Evolutionary conservation across 257 asterid genomes (phyloP).

Genomic region (Dorcoceras hygrometricum): DNA sequence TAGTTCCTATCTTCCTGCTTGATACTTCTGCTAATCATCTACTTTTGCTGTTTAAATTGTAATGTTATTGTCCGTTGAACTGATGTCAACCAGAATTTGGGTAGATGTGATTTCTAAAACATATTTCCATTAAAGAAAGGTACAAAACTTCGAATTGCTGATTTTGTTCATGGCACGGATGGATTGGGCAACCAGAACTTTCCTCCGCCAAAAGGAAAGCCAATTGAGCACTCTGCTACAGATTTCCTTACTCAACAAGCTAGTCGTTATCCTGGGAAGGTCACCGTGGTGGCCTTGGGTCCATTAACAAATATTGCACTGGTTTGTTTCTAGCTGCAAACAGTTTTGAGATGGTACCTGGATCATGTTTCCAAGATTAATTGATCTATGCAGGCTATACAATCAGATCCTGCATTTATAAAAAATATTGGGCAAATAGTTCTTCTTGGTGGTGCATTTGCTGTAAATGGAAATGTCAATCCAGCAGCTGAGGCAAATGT

Average conservation of each 20-base stretch:
- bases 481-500: slow-evolving; percentile 99
- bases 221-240: slow-evolving; percentile 67
- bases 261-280: slow-evolving; percentile 66
- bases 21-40: not conserved
- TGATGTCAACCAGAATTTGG: slow-evolving; percentile 4
- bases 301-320: slow-evolving; percentile 89
- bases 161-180: slow-evolving; percentile 94
- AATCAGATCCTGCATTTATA: slow-evolving; percentile 73
- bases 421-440: slow-evolving; percentile 79
- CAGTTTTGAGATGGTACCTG: slow-evolving; percentile 12
- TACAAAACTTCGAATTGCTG: slow-evolving; percentile 89
- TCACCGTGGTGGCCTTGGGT: slow-evolving; percentile 97
- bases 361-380: slow-evolving; percentile 13
- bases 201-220: slow-evolving; percentile 82
- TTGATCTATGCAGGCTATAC: slow-evolving; percentile 67
- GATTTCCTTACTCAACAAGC: slow-evolving; percentile 79
- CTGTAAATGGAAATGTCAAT: slow-evolving; percentile 94
- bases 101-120: slow-evolving; percentile 20
- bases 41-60: not conserved
- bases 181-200: slow-evolving; percentile 99
- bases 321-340: slow-evolving; percentile 46
- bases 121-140: slow-evolving; percentile 60
- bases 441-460: slow-evolving; percentile 96
- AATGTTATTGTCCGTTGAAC: not conserved
- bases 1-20: not conserved